Base-by-base conservation (phyloP, 2,329 filamentous ascomycete genomes). In the Drechslerella dactyloides region DNA sequence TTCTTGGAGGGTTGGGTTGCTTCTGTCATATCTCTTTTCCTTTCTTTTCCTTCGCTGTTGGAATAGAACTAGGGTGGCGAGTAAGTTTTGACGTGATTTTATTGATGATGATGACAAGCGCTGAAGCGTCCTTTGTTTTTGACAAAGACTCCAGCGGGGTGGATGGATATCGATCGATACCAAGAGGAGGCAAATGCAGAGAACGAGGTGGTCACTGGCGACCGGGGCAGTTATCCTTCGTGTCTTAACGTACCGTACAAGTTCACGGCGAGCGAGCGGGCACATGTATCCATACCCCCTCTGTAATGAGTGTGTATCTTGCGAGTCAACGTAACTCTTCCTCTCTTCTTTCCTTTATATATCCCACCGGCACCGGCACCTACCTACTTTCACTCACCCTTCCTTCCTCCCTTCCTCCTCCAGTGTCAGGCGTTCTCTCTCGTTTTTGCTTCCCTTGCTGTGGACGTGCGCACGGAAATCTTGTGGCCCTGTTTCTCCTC, bases 261-360 rank as follows among this genome's bases (percentile, higher is more conserved):
- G 15, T 62, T 40, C 56, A 55, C 56, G 65, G 57, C 65, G 65
- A 69, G 65, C 51, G 27, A 33, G 27, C 8, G 27, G 8, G 57
- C 65, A 69, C 37, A 42, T 42, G 37, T 42, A 42, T 42, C 37
- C 27, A 33, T 69, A 69, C 55, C 53, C 33, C 55, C 37, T 27
- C 37, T 70, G 65, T 69, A 70, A 70, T 63, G 55, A 70, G 65
- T 70, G 53, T 48, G 17, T 63, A 69, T 63, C 58, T 70, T 63
- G 65, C 65, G 59, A 54, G 58, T 59, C 58, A 48, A 54, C 58
- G 35, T 46, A 37, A 60, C 55, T 40, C 57, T 44, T 33, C 55
- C 64, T 51, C 44, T 69, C 30, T 23, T 40, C n/a, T 33, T 42
- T 63, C 59, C 54, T 57, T 21, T 48, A 23, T 63, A 54, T 54